Base-by-base conservation (phyloP, 257 asterid species). In the Striga asiatica region DNA sequence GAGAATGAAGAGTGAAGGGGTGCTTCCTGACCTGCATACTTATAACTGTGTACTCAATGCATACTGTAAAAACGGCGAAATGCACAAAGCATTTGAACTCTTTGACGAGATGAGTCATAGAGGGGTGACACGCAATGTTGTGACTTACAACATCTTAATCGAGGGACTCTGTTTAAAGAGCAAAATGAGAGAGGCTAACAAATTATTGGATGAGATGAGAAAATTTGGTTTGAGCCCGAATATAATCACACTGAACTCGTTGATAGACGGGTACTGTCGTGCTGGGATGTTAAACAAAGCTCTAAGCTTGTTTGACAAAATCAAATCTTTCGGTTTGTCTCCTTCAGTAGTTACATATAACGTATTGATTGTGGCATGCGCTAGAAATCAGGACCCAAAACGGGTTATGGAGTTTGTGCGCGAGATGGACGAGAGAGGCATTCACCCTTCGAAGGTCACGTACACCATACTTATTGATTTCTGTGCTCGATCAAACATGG, bases 391-490 rank as follows among this genome's bases (percentile, higher is more conserved):
- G 43, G 70, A 73, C 41, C 50, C 67, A 6, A 37, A 58, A 14
- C 67, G 22, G 27, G 78, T 74, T 56, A 59, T 74, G 60, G 71
- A 75, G 24, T 67, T 81, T 0, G 82, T 83, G 29, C 78, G 64
- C 13, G 91, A 83, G 66, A 78, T 83, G 95, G 95, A 86, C 68
- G 80, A 71, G 65, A 78, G 94, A 65, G 76, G 81, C 68, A 58
- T 81, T 70, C 58, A 70, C 61, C 91, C 91, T 24, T 76, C 94
- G 10, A 75, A 81, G 58, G 83, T 86, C 47, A 83, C 95, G 2
- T 79, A 75, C 27, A 86, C 95, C 0, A 86, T 81, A n/a, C 71
- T 85, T 39, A 83, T 85, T 6, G 77, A 83, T 54, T 75, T 82
- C 27, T 86, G 81, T 61, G 91, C 79, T 47, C 80, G 72, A 68